These are phyloP conservation scores for Aphanomyces euteiches DNA, from an alignment of 352 stramenopile species.

Conservation along the genomic window DNA sequence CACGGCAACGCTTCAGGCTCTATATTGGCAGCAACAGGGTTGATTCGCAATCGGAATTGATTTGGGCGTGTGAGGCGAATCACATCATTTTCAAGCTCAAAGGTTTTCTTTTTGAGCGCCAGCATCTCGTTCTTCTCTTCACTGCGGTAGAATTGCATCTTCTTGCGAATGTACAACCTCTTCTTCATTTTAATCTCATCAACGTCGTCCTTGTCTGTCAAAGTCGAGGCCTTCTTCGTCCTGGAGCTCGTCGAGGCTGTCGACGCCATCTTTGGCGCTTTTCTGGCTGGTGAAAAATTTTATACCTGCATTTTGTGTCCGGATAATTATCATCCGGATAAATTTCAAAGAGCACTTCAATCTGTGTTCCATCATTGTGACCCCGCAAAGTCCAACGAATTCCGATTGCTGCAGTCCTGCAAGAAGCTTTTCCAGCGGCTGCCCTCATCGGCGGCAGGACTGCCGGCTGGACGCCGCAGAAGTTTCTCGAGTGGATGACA, in stretches of 20 bases:
- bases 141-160: not conserved
- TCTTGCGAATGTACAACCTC: not conserved
- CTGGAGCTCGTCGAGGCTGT: not conserved
- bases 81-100: constrained; percentile 5
- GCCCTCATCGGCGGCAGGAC: too few relatives aligned
- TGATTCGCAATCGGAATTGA: not conserved
- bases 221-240: not conserved
- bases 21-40: not conserved
- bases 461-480: too few relatives aligned
- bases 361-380: too few relatives aligned
- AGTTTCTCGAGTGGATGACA: too few relatives aligned
- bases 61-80: not conserved
- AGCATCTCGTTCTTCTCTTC: constrained; percentile 5
- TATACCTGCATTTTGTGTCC: too few relatives aligned
- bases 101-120: constrained; percentile 1
- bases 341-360: too few relatives aligned
- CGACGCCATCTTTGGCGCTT: not conserved
- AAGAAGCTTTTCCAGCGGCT: too few relatives aligned
- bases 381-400: too few relatives aligned
- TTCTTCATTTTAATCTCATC: constrained; percentile 2
- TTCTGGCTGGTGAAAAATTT: not conserved
- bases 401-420: too few relatives aligned
- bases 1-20: constrained; percentile 16
- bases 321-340: too few relatives aligned
- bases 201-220: not conserved